phyloP scores from a whole-genome alignment of 208 protist genomes.

The Tetramitus jugosus region DNA sequence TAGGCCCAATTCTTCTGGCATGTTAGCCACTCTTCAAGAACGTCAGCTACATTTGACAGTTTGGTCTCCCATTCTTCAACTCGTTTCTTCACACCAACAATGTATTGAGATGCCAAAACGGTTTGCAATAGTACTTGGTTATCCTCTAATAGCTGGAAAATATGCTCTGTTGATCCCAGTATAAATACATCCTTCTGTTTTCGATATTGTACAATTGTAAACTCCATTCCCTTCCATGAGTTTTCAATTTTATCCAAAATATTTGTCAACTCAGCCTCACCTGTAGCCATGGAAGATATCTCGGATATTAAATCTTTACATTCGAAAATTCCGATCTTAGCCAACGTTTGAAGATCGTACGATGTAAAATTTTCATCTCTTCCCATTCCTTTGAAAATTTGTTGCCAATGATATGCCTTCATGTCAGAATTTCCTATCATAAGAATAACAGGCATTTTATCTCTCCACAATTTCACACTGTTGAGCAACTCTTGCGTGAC shows the following conservation, averaged over 20 bases:
- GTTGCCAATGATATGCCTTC: slow-evolving; percentile 69
- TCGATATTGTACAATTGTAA: slow-evolving; percentile 70
- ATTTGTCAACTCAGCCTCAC: slow-evolving; percentile 79
- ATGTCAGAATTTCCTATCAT: slow-evolving; percentile 84
- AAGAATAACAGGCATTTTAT: slow-evolving; percentile 64
- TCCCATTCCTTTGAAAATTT: slow-evolving; percentile 74
- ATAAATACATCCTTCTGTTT: slow-evolving; percentile 71
- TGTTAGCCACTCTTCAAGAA: slow-evolving; percentile 87
- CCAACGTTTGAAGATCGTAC: slow-evolving; percentile 53
- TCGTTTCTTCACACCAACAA: slow-evolving; percentile 58
- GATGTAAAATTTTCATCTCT: slow-evolving; percentile 66
- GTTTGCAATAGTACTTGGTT: slow-evolving; percentile 49
- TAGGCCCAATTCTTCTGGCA: slow-evolving; percentile 94
- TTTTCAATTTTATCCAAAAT: slow-evolving; percentile 70
- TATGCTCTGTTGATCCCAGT: slow-evolving; percentile 70
- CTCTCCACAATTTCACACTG: slow-evolving; percentile 27
- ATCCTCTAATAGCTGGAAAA: slow-evolving; percentile 80
- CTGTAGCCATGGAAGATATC: slow-evolving; percentile 74
- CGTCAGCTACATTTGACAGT: slow-evolving; percentile 63
- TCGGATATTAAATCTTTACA: slow-evolving; percentile 71
- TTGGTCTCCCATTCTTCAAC: slow-evolving; percentile 78
- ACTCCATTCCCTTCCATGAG: slow-evolving; percentile 62
- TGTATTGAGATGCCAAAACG: slow-evolving; percentile 69
- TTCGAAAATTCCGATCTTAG: slow-evolving; percentile 62
- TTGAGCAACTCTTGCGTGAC: slow-evolving; percentile 27